Base-by-base conservation (phyloP, 495 filamentous ascomycete species). In the Hypoxylon fuscum region DNA sequence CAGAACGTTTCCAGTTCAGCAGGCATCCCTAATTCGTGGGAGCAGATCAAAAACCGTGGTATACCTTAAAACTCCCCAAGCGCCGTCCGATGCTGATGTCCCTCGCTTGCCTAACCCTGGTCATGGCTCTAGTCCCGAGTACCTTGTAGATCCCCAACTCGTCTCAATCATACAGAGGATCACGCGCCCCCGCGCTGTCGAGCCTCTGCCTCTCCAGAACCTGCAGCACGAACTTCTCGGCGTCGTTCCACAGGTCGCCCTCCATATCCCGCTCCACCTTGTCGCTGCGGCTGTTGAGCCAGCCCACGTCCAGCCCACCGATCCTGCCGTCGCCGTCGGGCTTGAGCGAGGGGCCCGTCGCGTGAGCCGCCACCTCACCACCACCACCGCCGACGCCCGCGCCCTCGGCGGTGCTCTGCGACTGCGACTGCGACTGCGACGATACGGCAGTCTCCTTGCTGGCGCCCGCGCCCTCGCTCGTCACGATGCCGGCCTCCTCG, bases 201-300 rank as follows among this genome's bases (percentile, higher is more conserved):
- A 27, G 27, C 1, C 27, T 34, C 22, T 21, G 1, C 29, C 40
- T 3, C 14, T 11, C 1, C 57, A 66, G 40, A 15, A 57, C 18
- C 12, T 47, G 51, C n/a, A 49, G 64, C 14, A 81, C 54, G 42
- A 72, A 64, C 27, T 66, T 65, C 41, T 69, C 73, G 7, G 88
- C 86, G 54, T 85, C 82, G 50, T 77, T 77, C 90, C 91, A 90
- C 47, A 95, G 68, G 76, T 95, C 91, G 10, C 82, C 82, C 70
- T 95, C 90, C 81, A 90, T 91, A 55, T 90, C 87, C 66, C 84
- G 87, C 37, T 87, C 90, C 12, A 93, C 87, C 25, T 85, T 87
- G 61, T 89, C 87, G 56, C 88, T 89, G 55, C 90, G 83, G 73
- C 88, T 89, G 66, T 97, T 97, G 68, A 97, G 76, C 85, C 87